Evolutionary conservation across 257 asterid genomes (phyloP).

Genomic region (Buddleja alternifolia): DNA sequence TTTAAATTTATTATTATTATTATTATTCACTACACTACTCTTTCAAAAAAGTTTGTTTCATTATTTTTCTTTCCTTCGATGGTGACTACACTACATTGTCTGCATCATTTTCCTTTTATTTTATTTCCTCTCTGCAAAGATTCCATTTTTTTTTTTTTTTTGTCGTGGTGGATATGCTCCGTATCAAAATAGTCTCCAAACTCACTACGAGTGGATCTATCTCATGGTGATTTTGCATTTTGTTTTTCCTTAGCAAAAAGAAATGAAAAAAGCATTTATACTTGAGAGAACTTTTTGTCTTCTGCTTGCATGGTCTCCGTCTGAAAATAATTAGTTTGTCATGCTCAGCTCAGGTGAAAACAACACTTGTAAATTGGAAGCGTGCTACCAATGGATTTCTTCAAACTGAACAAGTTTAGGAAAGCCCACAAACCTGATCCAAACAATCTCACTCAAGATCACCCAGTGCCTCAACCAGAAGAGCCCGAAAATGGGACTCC

Average conservation of each 20-base stretch:
- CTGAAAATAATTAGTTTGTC: too few species aligned
- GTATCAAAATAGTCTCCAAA: conserved; percentile 7
- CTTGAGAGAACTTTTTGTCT: too few species aligned
- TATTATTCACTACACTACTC: not conserved
- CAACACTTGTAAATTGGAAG: too few species aligned
- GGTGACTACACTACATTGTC: conserved; percentile 24
- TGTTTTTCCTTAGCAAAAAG: not conserved
- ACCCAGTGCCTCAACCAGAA: conserved; percentile 56
- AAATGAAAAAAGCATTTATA: too few species aligned
- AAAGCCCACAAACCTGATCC: conserved; percentile 60
- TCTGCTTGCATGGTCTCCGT: too few species aligned
- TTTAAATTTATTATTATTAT: not conserved
- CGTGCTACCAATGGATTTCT: conserved; percentile 57
- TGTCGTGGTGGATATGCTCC: not conserved
- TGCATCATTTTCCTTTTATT: conserved; percentile 7
- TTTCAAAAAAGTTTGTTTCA: not conserved
- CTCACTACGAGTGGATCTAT: conserved; percentile 34
- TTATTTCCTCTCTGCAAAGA: conserved; percentile 10
- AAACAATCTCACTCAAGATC: conserved; percentile 40
- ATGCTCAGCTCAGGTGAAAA: too few species aligned
- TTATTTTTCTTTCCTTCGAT: conserved; percentile 13
- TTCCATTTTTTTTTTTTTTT: not conserved
- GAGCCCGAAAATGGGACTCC: conserved; percentile 47
- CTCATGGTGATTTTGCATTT: conserved; percentile 6
- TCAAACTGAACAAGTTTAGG: conserved; percentile 67